A percentile compares a stretch with the other conserved stretches of the same genome.
Conservation (phyloP, 2,329 filamentous ascomycete genomes). For the Ophiocordyceps sinensis region DNA sequence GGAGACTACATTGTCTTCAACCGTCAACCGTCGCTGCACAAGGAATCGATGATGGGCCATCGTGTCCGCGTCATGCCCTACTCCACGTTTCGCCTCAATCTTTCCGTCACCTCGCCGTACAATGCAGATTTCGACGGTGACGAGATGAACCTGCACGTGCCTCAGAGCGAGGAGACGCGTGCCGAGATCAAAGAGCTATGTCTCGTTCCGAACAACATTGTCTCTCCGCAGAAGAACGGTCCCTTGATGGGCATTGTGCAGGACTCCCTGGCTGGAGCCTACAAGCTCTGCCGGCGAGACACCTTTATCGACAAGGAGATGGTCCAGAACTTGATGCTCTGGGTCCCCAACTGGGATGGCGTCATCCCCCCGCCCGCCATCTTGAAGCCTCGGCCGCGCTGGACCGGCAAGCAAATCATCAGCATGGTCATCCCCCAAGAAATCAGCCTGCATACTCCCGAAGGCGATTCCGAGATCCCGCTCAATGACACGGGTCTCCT, state of each 20-base stretch:
- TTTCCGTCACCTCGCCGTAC: constrained; percentile 96
- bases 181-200: constrained; percentile 90
- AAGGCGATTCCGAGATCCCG: constrained; percentile 45
- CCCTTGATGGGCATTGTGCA: constrained; percentile 99
- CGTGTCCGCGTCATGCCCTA: constrained; percentile 96
- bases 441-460: constrained; percentile 62
- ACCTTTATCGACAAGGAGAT: constrained; percentile 79
- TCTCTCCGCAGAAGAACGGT: constrained; percentile 91
- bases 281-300: constrained; percentile 91
- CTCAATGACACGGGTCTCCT: constrained; percentile 64
- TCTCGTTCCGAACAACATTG: constrained; percentile 96
- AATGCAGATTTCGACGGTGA: constrained; percentile 99
- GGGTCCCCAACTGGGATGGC: constrained; percentile 96
- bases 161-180: constrained; percentile 90
- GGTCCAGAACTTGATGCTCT: constrained; percentile 94
- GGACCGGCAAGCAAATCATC: constrained; percentile 97
- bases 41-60: constrained; percentile 99
- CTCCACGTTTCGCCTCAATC: constrained; percentile 92
- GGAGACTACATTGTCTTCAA: constrained; percentile 99
- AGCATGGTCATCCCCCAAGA: constrained; percentile 83
- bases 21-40: constrained; percentile 96
- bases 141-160: constrained; percentile 99
- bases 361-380: constrained; percentile 90
- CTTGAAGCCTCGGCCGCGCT: constrained; percentile 76
- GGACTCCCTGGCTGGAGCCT: constrained; percentile 88